A percentile compares a stretch with the other conserved stretches of the same genome.
These are phyloP conservation scores for Ceratocystis variospora DNA, from an alignment of 2,329 filamentous ascomycete species.

Conservation along the genomic window DNA sequence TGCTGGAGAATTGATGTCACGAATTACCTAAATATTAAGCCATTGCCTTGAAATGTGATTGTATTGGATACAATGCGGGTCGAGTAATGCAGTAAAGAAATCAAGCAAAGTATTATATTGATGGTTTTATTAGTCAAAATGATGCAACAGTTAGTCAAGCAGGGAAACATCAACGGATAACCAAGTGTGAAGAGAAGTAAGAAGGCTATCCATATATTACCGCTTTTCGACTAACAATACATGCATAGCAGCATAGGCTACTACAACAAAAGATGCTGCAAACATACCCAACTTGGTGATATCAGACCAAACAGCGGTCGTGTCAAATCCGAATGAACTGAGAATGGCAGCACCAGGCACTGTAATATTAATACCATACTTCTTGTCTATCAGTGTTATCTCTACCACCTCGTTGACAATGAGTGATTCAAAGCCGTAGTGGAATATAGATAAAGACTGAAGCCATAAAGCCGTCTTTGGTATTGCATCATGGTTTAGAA, in stretches of 20 bases:
- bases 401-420: slow-evolving; percentile 55
- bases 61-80: too few species aligned
- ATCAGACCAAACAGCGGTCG: slow-evolving; percentile 72
- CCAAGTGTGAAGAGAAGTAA: neutral
- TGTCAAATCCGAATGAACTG: slow-evolving; percentile 89
- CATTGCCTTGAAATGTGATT: too few species aligned
- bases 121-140: too few species aligned
- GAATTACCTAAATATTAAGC: too few species aligned
- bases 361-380: slow-evolving; percentile 92
- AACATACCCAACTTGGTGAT: slow-evolving; percentile 70
- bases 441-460: slow-evolving; percentile 83
- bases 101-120: too few species aligned
- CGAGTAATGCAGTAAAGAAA: too few species aligned
- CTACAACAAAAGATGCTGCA: slow-evolving; percentile 65
- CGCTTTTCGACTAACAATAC: slow-evolving; percentile 75
- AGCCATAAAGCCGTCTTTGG: slow-evolving; percentile 76
- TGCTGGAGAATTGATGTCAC: neutral
- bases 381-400: slow-evolving; percentile 78
- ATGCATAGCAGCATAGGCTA: slow-evolving; percentile 90
- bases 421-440: slow-evolving; percentile 23
- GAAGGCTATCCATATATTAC: slow-evolving; percentile 21
- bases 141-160: neutral
- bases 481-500: slow-evolving; percentile 90
- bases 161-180: neutral
- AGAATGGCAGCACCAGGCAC: slow-evolving; percentile 89